Conservation (phyloP, 768 basidiomycete species). For the Naganishia kalamii region DNA sequence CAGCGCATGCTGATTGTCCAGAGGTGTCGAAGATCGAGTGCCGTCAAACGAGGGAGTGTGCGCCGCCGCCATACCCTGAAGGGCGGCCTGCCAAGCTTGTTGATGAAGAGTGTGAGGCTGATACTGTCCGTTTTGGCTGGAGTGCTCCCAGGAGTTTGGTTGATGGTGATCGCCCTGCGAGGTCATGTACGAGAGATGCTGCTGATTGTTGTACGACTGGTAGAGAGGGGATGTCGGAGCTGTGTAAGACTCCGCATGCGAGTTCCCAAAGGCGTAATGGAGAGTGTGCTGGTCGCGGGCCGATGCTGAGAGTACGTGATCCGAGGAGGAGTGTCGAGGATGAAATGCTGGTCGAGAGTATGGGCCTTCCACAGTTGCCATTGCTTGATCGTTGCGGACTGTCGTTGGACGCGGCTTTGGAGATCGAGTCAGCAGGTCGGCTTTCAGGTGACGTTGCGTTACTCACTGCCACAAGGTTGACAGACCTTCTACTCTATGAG, state of each 20-base stretch:
- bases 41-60: neutral
- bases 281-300: neutral
- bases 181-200: neutral
- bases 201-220: neutral
- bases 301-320: neutral
- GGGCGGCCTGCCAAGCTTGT: constrained; percentile 4
- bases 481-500: neutral
- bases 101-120: neutral
- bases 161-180: neutral
- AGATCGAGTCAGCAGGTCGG: no score
- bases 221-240: neutral
- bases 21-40: constrained; percentile 7
- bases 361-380: neutral
- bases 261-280: neutral
- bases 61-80: neutral
- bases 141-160: neutral
- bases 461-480: neutral
- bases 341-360: neutral
- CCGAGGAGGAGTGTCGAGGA: neutral
- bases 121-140: neutral
- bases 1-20: neutral
- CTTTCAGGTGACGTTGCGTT: neutral
- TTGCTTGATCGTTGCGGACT: neutral
- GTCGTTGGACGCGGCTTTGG: no score
- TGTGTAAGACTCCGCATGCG: neutral